Conservation (phyloP, 2,329 filamentous ascomycete genomes). For the Aspergillus versicolor region DNA sequence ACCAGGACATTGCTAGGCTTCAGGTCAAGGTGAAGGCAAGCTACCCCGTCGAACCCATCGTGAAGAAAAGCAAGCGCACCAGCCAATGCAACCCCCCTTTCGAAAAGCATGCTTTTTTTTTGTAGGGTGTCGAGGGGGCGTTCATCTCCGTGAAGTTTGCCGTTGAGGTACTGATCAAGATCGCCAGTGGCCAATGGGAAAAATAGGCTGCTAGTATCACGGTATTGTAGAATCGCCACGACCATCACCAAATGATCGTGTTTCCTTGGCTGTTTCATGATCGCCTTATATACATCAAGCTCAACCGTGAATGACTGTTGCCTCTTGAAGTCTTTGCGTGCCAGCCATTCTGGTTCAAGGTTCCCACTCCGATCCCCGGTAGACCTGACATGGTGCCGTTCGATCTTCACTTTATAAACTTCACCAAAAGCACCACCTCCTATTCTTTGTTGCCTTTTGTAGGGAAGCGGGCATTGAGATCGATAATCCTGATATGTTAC, state of each 20-base stretch:
- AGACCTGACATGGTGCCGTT: constrained; percentile 34
- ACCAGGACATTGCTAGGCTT: constrained; percentile 41
- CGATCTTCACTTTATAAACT: constrained; percentile 31
- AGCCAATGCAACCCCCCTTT: constrained; percentile 32
- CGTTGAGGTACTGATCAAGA: constrained; percentile 38
- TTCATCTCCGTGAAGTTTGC: constrained; percentile 16
- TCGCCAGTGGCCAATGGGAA: constrained; percentile 43
- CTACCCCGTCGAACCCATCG: constrained; percentile 34
- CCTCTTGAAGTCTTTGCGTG: constrained; percentile 40
- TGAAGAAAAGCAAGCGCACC: constrained; percentile 41
- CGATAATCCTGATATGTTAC: constrained; percentile 22
- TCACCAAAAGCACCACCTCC: constrained; percentile 35
- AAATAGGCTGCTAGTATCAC: constrained; percentile 40
- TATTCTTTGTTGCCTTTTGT: constrained; percentile 31
- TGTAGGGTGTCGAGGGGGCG: constrained; percentile 5
- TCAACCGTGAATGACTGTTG: constrained; percentile 23
- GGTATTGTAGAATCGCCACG: constrained; percentile 36
- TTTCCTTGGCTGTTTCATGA: constrained; percentile 30
- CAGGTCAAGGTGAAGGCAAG: constrained; percentile 46
- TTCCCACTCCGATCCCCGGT: constrained; percentile 13
- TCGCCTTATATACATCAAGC: constrained; percentile 34
- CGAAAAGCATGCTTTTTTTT: constrained; percentile 27
- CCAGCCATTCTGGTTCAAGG: constrained; percentile 20
- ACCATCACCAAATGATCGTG: constrained; percentile 40
- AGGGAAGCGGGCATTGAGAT: constrained; percentile 29